Evolutionary conservation across 2,329 filamentous ascomycete species (phyloP).

Genomic region (Gaeumannomyces sp.): DNA sequence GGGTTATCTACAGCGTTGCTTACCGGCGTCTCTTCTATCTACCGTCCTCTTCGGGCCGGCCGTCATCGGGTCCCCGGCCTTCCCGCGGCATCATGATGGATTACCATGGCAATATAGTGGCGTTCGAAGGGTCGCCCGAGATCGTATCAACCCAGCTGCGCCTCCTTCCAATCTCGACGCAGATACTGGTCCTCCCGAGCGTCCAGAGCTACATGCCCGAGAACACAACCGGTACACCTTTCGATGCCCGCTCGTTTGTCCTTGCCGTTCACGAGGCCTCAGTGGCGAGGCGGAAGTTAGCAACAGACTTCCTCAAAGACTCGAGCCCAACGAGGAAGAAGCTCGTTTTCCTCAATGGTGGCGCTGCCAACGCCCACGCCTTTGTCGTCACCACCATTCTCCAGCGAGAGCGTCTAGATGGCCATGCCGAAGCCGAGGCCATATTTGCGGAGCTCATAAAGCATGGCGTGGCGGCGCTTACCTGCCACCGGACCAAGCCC

Average conservation of each 20-base stretch:
- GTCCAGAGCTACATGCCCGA: constrained; percentile 41
- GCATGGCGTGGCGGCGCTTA: constrained; percentile 38
- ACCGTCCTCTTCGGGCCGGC: neutral
- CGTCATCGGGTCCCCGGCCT: neutral
- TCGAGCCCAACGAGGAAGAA: constrained; percentile 41
- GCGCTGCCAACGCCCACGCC: constrained; percentile 47
- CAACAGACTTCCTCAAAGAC: constrained; percentile 43
- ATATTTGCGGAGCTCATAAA: constrained; percentile 46
- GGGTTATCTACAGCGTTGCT: neutral
- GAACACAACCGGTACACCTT: constrained; percentile 17
- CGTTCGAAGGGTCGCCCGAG: constrained; percentile 52
- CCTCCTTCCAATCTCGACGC: constrained; percentile 51
- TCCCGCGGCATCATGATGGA: constrained; percentile 1
- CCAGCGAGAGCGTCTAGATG: constrained; percentile 43
- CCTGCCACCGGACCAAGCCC: neutral
- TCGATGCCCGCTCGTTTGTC: constrained; percentile 36
- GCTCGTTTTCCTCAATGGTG: constrained; percentile 56
- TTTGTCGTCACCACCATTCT: constrained; percentile 50
- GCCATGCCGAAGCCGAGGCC: constrained; percentile 41
- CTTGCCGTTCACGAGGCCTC: constrained; percentile 45
- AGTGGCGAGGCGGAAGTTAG: constrained; percentile 38
- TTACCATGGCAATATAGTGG: constrained; percentile 46
- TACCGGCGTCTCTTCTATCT: neutral
- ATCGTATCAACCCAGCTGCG: constrained; percentile 52
- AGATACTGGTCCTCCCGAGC: constrained; percentile 50